Base-by-base conservation (phyloP, 495 filamentous ascomycete genomes). In the Hypoxylon fuscum region DNA sequence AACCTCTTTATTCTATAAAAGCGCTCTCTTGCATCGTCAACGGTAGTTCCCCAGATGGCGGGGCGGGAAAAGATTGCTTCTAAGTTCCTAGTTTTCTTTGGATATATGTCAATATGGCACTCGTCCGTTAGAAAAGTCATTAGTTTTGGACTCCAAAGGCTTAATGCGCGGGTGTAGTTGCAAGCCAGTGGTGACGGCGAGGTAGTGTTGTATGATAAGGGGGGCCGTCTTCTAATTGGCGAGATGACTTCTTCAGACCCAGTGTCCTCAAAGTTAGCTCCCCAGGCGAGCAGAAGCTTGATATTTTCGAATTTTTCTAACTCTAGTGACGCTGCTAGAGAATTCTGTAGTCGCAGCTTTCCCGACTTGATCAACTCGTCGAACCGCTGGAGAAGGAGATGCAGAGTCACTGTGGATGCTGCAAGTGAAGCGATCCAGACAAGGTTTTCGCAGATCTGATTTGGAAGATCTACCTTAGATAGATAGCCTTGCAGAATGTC, bases 301-400 rank as follows among this genome's bases (percentile, higher is more conserved):
- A 63, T 53, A 17, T 57, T 63, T 17, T 40, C 53, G 7, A 63
- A 42, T 17, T 53, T 63, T 43, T 52, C 40, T 18, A 5, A 14
- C 20, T 37, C 20, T 14, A 63, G 17, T 11, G 60, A 52, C 0
- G 8, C 1, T 35, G 40, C 25, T 37, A 63, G 44, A n/a, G 15
- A 15, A 7, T 9, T 44, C 11, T 22, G 14, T 5, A 17, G 14
- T 5, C n/a, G n/a, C n/a, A n/a, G 17, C 3, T 41, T 41, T n/a
- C n/a, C n/a, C n/a, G n/a, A n/a, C n/a, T n/a, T n/a, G n/a, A n/a
- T n/a, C n/a, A 27, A n/a, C 22, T 15, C 9, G 10, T 32, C 9
- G 1, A 3, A 25, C 0, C 11, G 1, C 10, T 38, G 25, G n/a
- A 63, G 11, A 12, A 57, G 15, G 25, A 7, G 37, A 27, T 52